Evolutionary conservation across 352 stramenopile genomes (phyloP).

Genomic region (Globisporangium uncinulatum): DNA sequence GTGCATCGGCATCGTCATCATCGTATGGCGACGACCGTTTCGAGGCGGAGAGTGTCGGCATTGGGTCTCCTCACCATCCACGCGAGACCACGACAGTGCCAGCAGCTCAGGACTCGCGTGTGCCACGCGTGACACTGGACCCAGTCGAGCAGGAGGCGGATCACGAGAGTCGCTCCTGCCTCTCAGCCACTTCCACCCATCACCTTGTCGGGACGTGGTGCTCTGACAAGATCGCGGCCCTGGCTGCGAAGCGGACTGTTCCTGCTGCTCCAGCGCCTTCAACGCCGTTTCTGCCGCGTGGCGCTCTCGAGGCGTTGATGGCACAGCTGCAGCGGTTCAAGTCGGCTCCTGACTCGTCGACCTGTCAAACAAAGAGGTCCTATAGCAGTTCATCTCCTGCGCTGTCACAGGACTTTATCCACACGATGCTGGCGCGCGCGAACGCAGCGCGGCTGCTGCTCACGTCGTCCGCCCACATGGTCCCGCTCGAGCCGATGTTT

Average conservation of each 20-base stretch:
- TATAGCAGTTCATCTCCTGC: background rate
- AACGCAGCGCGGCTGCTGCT: slow-evolving; percentile 16
- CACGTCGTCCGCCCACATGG: slow-evolving; percentile 6
- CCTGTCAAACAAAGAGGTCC: too few species aligned
- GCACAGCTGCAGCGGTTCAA: background rate
- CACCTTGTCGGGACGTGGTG: background rate
- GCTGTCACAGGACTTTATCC: background rate
- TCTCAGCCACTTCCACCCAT: background rate
- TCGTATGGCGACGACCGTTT: slow-evolving; percentile 9
- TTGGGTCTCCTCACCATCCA: background rate
- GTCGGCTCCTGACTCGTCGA: too few species aligned
- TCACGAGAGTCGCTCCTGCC: background rate
- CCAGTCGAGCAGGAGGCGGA: background rate
- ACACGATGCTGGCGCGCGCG: slow-evolving; percentile 15
- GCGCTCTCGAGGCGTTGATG: background rate
- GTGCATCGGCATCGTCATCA: background rate
- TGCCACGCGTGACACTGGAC: too few species aligned
- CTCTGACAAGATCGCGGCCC: slow-evolving; percentile 2
- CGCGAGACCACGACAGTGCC: background rate
- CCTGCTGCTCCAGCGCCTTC: background rate
- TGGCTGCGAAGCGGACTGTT: background rate
- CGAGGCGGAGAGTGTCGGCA: background rate
- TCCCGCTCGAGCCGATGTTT: background rate
- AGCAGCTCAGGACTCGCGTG: too few species aligned
- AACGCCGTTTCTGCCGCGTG: background rate